phyloP scores from a whole-genome alignment of 2,329 filamentous ascomycete genomes.

The Aspergillus uvarum region DNA sequence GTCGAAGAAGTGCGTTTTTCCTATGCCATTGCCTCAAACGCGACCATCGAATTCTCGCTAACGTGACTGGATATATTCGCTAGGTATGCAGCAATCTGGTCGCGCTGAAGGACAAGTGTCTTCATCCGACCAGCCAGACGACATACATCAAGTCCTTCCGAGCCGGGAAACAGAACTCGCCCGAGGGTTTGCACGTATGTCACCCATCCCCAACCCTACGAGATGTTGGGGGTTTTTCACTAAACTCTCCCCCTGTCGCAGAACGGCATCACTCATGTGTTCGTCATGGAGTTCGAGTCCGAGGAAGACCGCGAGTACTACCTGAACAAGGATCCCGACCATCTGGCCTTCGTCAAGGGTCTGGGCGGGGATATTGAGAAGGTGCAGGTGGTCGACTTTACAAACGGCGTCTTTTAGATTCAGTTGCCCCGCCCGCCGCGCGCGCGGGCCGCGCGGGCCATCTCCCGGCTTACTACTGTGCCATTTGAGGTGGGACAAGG shows the following conservation, averaged over 20 bases:
- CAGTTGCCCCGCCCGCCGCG: too few species aligned
- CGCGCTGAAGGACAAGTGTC: constrained; percentile 56
- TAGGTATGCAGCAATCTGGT: constrained; percentile 60
- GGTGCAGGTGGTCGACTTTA: constrained; percentile 38
- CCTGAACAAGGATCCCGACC: constrained; percentile 61
- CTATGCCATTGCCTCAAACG: background rate
- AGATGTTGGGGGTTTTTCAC: too few species aligned
- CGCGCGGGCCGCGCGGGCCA: too few species aligned
- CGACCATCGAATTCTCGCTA: background rate
- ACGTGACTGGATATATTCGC: background rate
- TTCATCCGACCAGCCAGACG: constrained; percentile 58
- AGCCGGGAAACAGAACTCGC: constrained; percentile 63
- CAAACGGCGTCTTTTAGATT: constrained; percentile 5
- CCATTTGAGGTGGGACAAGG: too few species aligned
- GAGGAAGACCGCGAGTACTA: constrained; percentile 68
- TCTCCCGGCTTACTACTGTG: background rate
- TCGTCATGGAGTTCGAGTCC: constrained; percentile 65
- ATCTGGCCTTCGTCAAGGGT: constrained; percentile 58
- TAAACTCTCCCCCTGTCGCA: background rate
- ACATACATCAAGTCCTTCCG: constrained; percentile 62
- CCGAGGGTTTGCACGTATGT: constrained; percentile 59
- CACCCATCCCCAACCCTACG: background rate
- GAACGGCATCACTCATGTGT: constrained; percentile 63
- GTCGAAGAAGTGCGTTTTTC: constrained; percentile 54
- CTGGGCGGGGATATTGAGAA: constrained; percentile 31